Evolutionary conservation across 2,329 filamentous ascomycete species (phyloP).

Genomic region (Botrytis fabae): DNA sequence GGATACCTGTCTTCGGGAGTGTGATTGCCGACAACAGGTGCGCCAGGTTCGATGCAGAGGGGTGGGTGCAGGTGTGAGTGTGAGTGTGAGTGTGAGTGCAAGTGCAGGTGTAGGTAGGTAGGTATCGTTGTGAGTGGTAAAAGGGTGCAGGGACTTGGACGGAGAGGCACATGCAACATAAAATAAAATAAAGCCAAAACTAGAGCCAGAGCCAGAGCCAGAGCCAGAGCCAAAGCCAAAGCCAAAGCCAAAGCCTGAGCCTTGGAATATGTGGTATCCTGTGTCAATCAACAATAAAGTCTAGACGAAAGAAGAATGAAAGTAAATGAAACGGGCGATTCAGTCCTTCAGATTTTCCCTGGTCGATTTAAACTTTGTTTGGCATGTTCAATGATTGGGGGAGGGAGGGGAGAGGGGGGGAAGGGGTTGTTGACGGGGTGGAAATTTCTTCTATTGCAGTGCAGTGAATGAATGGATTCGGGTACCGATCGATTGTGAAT

Average conservation of each 20-base stretch:
- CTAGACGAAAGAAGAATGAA: neutral
- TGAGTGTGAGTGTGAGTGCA: neutral
- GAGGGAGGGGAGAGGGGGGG: neutral
- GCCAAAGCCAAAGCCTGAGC: neutral
- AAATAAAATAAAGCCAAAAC: neutral
- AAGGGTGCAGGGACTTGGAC: neutral
- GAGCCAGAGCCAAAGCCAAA: no score
- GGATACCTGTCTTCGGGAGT: conserved; percentile 9
- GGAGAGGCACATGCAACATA: conserved; percentile 6
- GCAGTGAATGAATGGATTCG: neutral
- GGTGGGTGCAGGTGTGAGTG: neutral
- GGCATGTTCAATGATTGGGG: conserved; percentile 4
- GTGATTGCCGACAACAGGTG: conserved; percentile 9
- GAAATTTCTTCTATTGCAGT: conserved; percentile 8
- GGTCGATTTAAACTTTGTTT: conserved; percentile 7
- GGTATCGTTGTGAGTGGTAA: neutral
- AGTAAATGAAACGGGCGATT: neutral
- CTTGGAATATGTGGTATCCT: neutral
- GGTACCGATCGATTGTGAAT: neutral
- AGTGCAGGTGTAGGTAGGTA: neutral
- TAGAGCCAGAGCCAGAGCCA: neutral
- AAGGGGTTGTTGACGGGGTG: neutral
- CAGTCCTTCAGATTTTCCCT: neutral
- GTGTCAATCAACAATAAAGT: neutral
- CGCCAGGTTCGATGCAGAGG: neutral